Percentiles rank a stretch among this genome's conserved stretches.
These are phyloP conservation scores for Tremellales sp. DNA, from an alignment of 1,284 basidiomycete species.

Conservation along the genomic window DNA sequence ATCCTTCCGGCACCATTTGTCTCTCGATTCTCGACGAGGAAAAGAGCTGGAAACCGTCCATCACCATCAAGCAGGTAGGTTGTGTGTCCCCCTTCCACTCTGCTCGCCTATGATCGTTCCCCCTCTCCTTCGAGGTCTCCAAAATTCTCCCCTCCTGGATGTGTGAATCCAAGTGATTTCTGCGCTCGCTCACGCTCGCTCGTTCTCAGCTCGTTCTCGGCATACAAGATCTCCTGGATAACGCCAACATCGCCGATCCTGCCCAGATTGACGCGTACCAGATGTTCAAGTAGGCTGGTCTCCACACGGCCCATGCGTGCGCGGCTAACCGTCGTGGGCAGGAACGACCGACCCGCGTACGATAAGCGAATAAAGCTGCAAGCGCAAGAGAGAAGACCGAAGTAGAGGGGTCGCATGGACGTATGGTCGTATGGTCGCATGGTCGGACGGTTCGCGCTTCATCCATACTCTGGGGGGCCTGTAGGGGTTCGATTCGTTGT, in stretches of 20 bases:
- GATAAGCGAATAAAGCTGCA: slow-evolving; percentile 78
- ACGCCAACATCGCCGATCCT: slow-evolving; percentile 91
- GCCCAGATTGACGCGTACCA: slow-evolving; percentile 97
- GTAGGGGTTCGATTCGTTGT: background rate
- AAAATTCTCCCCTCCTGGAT: background rate
- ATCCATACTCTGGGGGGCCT: background rate
- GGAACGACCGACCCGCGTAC: slow-evolving; percentile 84
- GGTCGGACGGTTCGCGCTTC: background rate
- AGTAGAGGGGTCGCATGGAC: slow-evolving; percentile 8
- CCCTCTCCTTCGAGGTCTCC: slow-evolving; percentile 2
- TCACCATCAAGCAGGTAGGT: slow-evolving; percentile 94
- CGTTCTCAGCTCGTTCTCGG: slow-evolving; percentile 77
- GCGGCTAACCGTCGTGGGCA: slow-evolving; percentile 38
- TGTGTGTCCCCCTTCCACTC: too few species aligned
- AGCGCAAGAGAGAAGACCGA: slow-evolving; percentile 65
- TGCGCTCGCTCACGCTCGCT: background rate
- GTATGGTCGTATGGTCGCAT: background rate
- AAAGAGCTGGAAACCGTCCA: slow-evolving; percentile 98
- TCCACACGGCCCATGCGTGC: background rate
- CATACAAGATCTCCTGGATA: slow-evolving; percentile 88
- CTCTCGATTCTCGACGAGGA: slow-evolving; percentile 98
- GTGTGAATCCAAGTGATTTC: slow-evolving; percentile 1
- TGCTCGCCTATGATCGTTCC: background rate
- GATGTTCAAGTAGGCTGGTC: slow-evolving; percentile 75
- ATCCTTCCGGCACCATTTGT: slow-evolving; percentile 97